Evolutionary conservation across 2,329 filamentous ascomycete genomes (phyloP), one percentile per base, ranked within the genome.

Genomic region (Knufia fluminis): DNA sequence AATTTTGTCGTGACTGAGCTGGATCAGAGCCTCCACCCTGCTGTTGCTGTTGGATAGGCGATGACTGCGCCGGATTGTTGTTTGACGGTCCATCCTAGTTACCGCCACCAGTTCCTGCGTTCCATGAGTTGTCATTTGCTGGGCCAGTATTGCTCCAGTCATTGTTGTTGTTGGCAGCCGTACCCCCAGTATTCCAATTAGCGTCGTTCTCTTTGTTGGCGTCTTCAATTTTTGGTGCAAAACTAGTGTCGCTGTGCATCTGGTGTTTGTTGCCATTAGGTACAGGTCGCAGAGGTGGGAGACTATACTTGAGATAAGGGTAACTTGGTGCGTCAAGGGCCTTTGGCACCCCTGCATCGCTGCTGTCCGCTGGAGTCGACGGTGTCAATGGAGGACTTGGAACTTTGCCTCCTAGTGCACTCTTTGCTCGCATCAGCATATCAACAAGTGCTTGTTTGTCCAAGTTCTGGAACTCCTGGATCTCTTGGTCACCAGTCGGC

Each of bases 361-460:
- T 53, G 17, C 38, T 28, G 8, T 32, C 40, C 40, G 32, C 42
- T 12, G 50, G 32, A 12, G 48, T 46, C 4, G 31, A 16, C 45
- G 42, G 48, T 20, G 45, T 42, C 32, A 47, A 31, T 31, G 49
- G 52, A 10, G 45, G 40, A 39, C 46, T 50, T 22, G 57, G 53
- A 46, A 57, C 48, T 20, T 40, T 46, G 10, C 41, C 48, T n/a
- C 48, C 48, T 12, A 38, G 23, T 8, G 32, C 42, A 35, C 22
- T 40, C 46, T 46, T 51, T n/a, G 36, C 42, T 22, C 49, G 22
- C 19, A 57, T 22, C 8, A 59, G 48, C 50, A 58, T 48, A 28
- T 56, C 48, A 40, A 59, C 56, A 38, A 59, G 35, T 46, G 52
- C 54, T 9, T 54, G 48, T 46, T 56, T 59, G 36, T 51, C 50